Evolutionary conservation across 768 basidiomycete species (phyloP).

Genomic region (Sarcodon aspratus): DNA sequence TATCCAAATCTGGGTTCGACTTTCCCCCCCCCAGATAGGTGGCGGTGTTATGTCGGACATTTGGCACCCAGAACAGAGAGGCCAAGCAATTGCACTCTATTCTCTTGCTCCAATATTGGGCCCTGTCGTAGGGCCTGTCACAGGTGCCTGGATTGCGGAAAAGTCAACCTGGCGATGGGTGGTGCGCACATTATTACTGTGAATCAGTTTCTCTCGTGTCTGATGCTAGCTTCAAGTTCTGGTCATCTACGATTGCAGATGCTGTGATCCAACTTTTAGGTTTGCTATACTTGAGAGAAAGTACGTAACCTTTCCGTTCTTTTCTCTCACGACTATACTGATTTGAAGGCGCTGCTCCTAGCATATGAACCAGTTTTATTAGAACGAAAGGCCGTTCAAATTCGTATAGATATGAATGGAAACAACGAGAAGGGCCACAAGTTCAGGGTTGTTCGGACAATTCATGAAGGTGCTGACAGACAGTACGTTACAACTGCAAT

Average conservation of each 20-base stretch:
- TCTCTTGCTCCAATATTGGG: slow-evolving; percentile 57
- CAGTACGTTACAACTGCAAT: slow-evolving; percentile 19
- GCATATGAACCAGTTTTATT: slow-evolving; percentile 22
- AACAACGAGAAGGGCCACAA: slow-evolving; percentile 33
- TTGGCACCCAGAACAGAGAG: slow-evolving; percentile 52
- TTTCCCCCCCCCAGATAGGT: slow-evolving; percentile 30
- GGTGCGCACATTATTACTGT: slow-evolving; percentile 20
- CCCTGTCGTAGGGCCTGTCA: slow-evolving; percentile 51
- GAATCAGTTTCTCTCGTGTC: not conserved
- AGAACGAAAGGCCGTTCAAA: slow-evolving; percentile 36
- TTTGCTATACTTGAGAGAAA: slow-evolving; percentile 47
- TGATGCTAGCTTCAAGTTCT: slow-evolving; percentile 31
- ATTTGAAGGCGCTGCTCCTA: slow-evolving; percentile 2
- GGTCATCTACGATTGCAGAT: slow-evolving; percentile 52
- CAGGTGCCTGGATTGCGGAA: slow-evolving; percentile 55
- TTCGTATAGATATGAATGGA: slow-evolving; percentile 25
- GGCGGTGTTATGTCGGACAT: slow-evolving; percentile 56
- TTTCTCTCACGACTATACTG: slow-evolving; percentile 6
- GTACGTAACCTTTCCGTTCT: slow-evolving; percentile 22
- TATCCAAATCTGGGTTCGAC: not conserved
- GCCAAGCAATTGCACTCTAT: slow-evolving; percentile 50
- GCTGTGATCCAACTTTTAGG: slow-evolving; percentile 43
- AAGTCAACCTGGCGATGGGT: slow-evolving; percentile 65
- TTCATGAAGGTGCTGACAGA: slow-evolving; percentile 33
- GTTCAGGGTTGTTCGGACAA: slow-evolving; percentile 28